Evolutionary conservation across 495 filamentous ascomycete genomes (phyloP).

Genomic region (Articulospora tetracladia): DNA sequence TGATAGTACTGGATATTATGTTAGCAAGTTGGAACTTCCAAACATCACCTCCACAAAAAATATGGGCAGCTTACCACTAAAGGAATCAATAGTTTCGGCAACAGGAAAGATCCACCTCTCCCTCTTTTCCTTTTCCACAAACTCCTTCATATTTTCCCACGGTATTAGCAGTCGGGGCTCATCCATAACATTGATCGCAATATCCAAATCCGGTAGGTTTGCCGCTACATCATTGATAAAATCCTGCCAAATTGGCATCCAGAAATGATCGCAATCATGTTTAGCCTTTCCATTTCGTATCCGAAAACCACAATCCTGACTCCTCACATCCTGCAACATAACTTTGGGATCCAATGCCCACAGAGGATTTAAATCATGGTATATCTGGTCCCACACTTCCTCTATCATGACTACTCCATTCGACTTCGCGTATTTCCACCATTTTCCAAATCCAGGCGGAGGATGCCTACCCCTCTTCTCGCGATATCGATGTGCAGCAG

Average conservation of each 20-base stretch:
- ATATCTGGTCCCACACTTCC: constrained; percentile 66
- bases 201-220: constrained; percentile 65
- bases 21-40: not conserved
- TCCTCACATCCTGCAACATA: constrained; percentile 46
- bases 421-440: constrained; percentile 60
- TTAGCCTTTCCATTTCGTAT: constrained; percentile 53
- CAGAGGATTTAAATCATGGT: constrained; percentile 64
- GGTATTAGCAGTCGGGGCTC: constrained; percentile 61
- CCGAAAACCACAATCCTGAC: constrained; percentile 50
- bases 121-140: constrained; percentile 47
- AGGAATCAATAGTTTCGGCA: constrained; percentile 4
- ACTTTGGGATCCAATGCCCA: constrained; percentile 56
- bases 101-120: constrained; percentile 35
- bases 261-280: constrained; percentile 50
- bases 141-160: constrained; percentile 57
- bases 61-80: constrained; percentile 1
- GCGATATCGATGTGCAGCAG: constrained; percentile 58
- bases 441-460: constrained; percentile 64
- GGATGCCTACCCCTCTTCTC: constrained; percentile 61
- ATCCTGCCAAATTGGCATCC: constrained; percentile 52
- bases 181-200: constrained; percentile 65
- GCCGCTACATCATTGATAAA: constrained; percentile 52
- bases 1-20: not conserved
- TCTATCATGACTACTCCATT: constrained; percentile 57
- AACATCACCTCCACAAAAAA: not conserved